These are phyloP conservation scores for Miscanthus sacchariflorus DNA, from an alignment of 202 grass and related monocot species.

Conservation along the genomic window DNA sequence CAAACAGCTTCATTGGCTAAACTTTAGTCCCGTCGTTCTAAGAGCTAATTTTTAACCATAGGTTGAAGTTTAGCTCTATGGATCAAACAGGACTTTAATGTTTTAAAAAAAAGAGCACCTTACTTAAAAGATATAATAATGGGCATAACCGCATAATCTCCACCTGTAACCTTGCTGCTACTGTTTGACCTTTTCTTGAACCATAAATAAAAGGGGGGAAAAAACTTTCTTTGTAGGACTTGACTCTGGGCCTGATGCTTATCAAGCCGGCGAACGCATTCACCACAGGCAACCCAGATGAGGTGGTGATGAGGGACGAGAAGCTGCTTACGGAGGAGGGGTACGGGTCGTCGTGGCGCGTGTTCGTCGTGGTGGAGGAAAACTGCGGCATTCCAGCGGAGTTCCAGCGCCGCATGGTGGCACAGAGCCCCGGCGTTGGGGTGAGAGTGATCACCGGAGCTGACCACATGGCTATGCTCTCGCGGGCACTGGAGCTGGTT, in stretches of 20 bases:
- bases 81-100: no score
- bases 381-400: conserved; percentile 30
- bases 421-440: conserved; percentile 43
- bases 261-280: conserved; percentile 46
- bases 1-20: no score
- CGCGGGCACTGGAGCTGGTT: conserved; percentile 43
- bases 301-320: conserved; percentile 26
- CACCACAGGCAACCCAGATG: neutral
- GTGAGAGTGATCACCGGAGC: conserved; percentile 33
- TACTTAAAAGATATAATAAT: no score
- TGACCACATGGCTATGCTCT: conserved; percentile 66
- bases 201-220: neutral
- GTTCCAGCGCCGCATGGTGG: conserved; percentile 52
- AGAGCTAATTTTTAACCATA: no score
- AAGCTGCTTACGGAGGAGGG: conserved; percentile 36
- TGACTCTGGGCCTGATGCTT: conserved; percentile 38
- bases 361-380: conserved; percentile 43
- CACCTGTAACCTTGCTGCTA: neutral
- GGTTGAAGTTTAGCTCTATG: no score
- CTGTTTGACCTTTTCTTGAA: neutral
- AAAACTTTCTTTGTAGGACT: conserved; percentile 34
- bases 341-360: conserved; percentile 44
- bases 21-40: no score
- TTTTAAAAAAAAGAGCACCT: no score
- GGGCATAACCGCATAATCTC: no score